Evolutionary conservation across 768 basidiomycete genomes (phyloP), one percentile per base, ranked within the genome.

Genomic region (Boletus rubescentipes): DNA sequence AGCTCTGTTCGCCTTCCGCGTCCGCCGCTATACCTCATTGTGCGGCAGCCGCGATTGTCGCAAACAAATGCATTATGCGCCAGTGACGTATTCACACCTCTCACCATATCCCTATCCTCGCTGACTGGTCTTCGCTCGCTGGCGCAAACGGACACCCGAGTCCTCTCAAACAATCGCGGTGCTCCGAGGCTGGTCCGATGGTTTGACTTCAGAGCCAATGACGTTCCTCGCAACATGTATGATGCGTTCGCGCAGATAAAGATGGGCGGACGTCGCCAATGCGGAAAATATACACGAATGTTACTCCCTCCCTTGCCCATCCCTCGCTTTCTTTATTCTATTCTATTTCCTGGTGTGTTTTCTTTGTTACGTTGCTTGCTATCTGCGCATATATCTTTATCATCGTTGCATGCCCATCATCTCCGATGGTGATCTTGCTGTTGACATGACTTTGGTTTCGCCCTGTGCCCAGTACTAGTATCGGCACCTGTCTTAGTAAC

Each of bases 161-260:
- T 36, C 62, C 59, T 9, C 63, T 50, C 21, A 69, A 69, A 44
- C 68, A 70, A 20, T 38, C 67, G 12, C 62, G 68, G 70, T 31
- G 41, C 21, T 70, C 64, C 2, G 59, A 62, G 26, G 52, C 70
- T 12, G 61, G 61, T 2, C 63, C 58, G 2, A 51, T 43, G n/a
- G 55, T 54, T 4, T 66, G 49, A 66, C 14, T 6, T 20, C 6
- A 12, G 10, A 21, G 21, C 5, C 23, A 14, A 20, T 7, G 7
- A 34, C n/a, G 0, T n/a, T n/a, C 14, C 16, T 40, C 18, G 39
- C 16, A 9, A 18, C 38, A 18, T 12, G 26, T 29, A 46, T 6
- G 32, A 55, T 31, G 11, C 29, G 35, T 46, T 39, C 10, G 16
- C 32, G 40, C 34, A 20, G 37, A 15, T 30, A n/a, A 29, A 21